Conservation (phyloP, 352 stramenopile species). For the Phytopythium litorale region DNA sequence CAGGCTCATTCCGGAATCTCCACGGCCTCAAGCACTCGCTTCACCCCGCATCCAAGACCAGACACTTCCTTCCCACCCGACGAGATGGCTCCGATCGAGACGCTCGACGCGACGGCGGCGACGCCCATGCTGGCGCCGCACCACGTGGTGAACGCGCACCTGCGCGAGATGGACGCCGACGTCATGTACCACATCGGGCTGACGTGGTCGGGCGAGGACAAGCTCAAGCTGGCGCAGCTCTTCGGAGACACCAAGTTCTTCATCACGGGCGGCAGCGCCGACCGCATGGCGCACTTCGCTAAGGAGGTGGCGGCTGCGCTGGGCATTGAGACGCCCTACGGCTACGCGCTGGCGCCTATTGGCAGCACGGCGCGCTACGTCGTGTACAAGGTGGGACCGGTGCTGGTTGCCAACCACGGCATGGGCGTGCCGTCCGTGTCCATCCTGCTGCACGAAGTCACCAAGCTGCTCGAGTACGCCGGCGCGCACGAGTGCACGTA, state of each 20-base stretch:
- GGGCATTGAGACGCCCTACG: constrained; percentile 52
- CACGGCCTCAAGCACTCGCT: no score
- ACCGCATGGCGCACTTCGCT: constrained; percentile 76
- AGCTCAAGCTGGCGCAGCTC: constrained; percentile 33
- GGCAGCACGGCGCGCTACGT: constrained; percentile 70
- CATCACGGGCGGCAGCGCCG: constrained; percentile 60
- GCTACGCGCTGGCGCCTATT: constrained; percentile 57
- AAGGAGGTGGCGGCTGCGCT: constrained; percentile 50
- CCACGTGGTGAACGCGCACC: constrained; percentile 64
- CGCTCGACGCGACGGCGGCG: constrained; percentile 11
- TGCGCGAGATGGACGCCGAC: constrained; percentile 53
- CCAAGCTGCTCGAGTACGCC: constrained; percentile 79
- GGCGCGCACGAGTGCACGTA: constrained; percentile 48
- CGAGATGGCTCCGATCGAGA: constrained; percentile 26
- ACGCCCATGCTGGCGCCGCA: background rate
- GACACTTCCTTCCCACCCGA: background rate
- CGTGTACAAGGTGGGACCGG: constrained; percentile 76
- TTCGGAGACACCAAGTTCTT: constrained; percentile 85
- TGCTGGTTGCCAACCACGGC: constrained; percentile 78
- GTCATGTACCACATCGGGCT: constrained; percentile 80
- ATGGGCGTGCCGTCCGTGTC: constrained; percentile 81
- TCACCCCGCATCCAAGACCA: no score
- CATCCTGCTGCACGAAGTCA: constrained; percentile 81
- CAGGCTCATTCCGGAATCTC: background rate
- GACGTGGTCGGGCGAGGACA: constrained; percentile 45